Base-by-base conservation (phyloP, 176 grass and related monocot genomes). In the Poa annua region DNA sequence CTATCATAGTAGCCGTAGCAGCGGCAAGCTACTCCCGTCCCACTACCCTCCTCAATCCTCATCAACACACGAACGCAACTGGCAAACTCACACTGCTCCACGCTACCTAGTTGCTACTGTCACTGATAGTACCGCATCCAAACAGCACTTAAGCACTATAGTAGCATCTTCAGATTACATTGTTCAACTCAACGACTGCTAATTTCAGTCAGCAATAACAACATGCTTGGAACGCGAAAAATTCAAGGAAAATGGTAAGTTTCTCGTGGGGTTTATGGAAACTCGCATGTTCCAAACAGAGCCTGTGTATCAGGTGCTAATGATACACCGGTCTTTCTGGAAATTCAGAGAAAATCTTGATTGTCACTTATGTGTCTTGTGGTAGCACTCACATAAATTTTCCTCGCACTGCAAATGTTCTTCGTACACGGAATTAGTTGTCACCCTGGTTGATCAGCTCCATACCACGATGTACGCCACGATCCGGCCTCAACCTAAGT, bases 11-110 rank as follows among this genome's bases (percentile, higher is more conserved):
- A 42, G 22, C 7, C 71, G 42, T 44, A 11, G 84, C 74, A 39
- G 39, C 74, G 59, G 59, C 39, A n/a, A 61, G 74, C 44, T 75
- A 68, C 67, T 90, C 74, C 60, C 11, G 66, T 79, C 48, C 67
- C 84, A 75, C 88, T 68, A 80, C 75, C 36, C 15, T 20, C 57
- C 41, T 47, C 76, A 32, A 11, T 20, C 57, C 41, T 47, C 76
- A 32, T 75, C 61, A 57, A 80, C 63, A 69, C 17, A 74, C 2
- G 1, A 48, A 60, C 8, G 14, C 68, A 15, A 62, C 51, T 16
- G 69, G 41, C 22, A 49, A 72, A 16, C 42, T 72, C 45, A 63
- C 25, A 63, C 55, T 22, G 42, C 41, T 45, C 41, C 29, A 50
- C 41, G 39, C 76, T 79, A 71, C 51, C 20, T 79, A 71, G 74